Base-by-base conservation (phyloP, 225 moss, liverwort and hornwort species). In the Thuidium tamariscinum region DNA sequence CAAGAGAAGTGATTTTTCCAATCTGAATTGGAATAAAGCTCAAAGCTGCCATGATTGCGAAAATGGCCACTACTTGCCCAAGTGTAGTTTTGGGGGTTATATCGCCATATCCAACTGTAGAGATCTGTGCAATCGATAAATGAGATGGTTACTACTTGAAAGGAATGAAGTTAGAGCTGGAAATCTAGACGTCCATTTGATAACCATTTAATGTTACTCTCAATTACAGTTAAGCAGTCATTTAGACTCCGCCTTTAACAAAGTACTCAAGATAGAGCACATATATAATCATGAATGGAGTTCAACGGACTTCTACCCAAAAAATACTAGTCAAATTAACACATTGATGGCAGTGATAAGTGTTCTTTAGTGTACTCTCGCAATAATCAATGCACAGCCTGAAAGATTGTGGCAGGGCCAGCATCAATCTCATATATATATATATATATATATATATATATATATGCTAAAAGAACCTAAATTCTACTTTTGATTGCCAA, bases 51-150 rank as follows among this genome's bases (percentile, higher is more conserved):
- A 97, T 52, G 41, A 97, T 97, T 77, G 96, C 92, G 65, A 79
- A 32, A 18, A 95, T 54, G 85, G 91, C 92, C 64, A 96, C 93
- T 32, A 95, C 63, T 91, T 94, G 94, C 72, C 97, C 97, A 57
- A 92, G 46, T 21, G 78, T 8, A 29, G 97, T 96, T 30, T 89
- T 79, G 3, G 95, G 92, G 23, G 94, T 92, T 64, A 97, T 85
- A 74, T 97, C 97, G 82, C 96, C 96, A 90, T 94, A 97, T 52
- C 97, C 97, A 59, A 97, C 97, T 60, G 97, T 97, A 69, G 97
- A 86, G 48, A 97, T 92, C 97, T 97, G 93, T 56, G 66, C 82
- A 79, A 77, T 10, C 65, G 41, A 80, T 52, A 66, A 62, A 80
- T 8, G 39, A 79, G 56, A 70, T 76, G 76, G 39, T 87, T 16